Conservation (phyloP, 495 filamentous ascomycete genomes). For the Aspergillus nanangensis region DNA sequence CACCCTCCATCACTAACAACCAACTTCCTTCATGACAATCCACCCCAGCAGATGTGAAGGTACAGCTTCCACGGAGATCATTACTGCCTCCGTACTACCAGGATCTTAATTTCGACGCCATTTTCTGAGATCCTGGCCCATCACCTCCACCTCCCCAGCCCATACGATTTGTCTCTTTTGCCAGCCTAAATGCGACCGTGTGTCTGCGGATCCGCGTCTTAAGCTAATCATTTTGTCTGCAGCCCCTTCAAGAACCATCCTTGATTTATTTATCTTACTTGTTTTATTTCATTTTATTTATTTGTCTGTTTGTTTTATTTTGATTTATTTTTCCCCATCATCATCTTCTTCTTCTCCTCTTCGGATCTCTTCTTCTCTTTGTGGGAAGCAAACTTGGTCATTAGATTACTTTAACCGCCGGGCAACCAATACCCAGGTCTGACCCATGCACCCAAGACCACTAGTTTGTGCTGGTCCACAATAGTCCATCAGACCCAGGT, state of each 20-base stretch:
- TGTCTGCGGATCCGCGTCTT: conserved; percentile 1
- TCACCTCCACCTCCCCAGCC: conserved; percentile 1
- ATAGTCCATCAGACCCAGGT: neutral
- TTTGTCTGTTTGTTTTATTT: neutral
- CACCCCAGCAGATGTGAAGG: neutral
- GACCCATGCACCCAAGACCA: conserved; percentile 3
- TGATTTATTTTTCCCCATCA: neutral
- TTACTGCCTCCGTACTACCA: conserved; percentile 2
- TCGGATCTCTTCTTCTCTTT: too few species aligned
- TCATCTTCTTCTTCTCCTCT: too few species aligned
- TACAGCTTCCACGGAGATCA: conserved; percentile 6
- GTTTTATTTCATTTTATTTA: too few species aligned
- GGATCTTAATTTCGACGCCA: conserved; percentile 2
- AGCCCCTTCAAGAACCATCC: too few species aligned
- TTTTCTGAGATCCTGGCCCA: conserved; percentile 6
- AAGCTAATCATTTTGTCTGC: conserved; percentile 1
- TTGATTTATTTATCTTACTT: too few species aligned
- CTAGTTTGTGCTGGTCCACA: conserved; percentile 5
- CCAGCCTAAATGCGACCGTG: neutral
- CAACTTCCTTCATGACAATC: neutral
- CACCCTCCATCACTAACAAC: neutral
- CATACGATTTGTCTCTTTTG: neutral
- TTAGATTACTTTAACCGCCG: neutral
- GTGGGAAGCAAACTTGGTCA: too few species aligned
- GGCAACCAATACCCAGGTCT: neutral